Conservation (phyloP, 306 rosid genomes). For the Betula pendula region DNA sequence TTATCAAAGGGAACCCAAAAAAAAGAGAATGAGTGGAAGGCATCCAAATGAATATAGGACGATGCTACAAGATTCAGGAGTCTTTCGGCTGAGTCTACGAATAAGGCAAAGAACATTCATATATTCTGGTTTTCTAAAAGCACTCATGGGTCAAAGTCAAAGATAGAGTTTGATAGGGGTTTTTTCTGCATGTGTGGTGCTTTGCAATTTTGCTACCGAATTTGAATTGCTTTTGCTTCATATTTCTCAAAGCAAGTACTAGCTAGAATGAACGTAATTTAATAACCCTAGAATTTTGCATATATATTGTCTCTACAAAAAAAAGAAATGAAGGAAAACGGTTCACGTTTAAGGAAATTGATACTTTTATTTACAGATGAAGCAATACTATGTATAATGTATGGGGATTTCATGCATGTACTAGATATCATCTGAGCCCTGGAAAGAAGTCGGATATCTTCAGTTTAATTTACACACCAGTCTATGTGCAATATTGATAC, state of each 20-base stretch:
- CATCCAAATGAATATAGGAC: neutral
- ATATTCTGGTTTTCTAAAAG: neutral
- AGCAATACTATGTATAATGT: neutral
- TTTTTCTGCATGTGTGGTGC: neutral
- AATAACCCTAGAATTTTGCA: neutral
- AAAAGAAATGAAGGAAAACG: neutral
- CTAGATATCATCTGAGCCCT: conserved; percentile 24
- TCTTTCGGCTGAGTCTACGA: neutral
- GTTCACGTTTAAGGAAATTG: neutral
- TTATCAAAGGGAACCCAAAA: neutral
- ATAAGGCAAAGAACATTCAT: neutral
- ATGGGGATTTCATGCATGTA: neutral
- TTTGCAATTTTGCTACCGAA: neutral
- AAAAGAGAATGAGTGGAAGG: neutral
- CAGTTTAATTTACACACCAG: conserved; percentile 26
- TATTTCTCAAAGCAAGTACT: neutral
- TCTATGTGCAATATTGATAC: conserved; percentile 19
- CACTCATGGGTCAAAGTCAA: neutral
- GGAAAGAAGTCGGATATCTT: conserved; percentile 28
- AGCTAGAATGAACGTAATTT: neutral
- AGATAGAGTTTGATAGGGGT: neutral
- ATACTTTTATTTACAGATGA: neutral
- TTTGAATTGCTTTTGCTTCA: neutral
- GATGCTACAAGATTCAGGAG: neutral
- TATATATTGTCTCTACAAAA: neutral